Evolutionary conservation across 495 filamentous ascomycete genomes (phyloP), one percentile per base, ranked within the genome.

Genomic region (Penicillium ochrochloron): DNA sequence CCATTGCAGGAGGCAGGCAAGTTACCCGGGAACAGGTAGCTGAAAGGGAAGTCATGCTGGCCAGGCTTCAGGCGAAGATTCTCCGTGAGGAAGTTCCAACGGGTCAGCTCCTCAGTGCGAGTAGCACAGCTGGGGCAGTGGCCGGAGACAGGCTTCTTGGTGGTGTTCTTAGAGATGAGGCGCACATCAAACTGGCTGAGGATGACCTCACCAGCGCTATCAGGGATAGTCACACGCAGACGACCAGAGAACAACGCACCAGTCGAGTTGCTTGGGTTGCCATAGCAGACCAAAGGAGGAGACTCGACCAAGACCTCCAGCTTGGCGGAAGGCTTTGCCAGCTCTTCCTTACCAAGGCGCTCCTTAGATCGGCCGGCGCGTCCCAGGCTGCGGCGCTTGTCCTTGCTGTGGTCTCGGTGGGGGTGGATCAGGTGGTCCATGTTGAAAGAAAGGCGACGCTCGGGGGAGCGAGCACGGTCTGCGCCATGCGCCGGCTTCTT

Each of bases 161-260:
- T 90, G 17, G 85, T 85, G 34, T 87, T 84, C 58, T 85, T 86
- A 37, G 86, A 85, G 55, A 85, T 76, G 39, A 99, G 82, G 34
- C 75, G 82, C 76, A 95, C 90, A 23, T 84, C 81, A 67, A 97
- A 88, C 41, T 76, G 83, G 34, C 90, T 86, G 51, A 97, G 75
- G n/a, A 84, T 85, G 39, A 93, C 75, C 6, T 77, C 74, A 9
- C 68, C 72, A 1, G 60, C 66, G 2, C 86, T 78, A 42, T 92
- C 88, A 46, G 84, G 80, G 70, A 97, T 82, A 31, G 83, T 75
- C n/a, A 97, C 73, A 61, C 88, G 85, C 63, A 98, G 78, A 61
- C 92, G 92, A 42, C 93, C 94, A 2, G 92, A 96, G 44, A 98
- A 85, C 41, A 99, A 78, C 8, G 95, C 93, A 57, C 95, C 95